A percentile compares a stretch with the other conserved stretches of the same genome.
These are phyloP conservation scores for Aureobasidium musti DNA, from an alignment of 2,329 filamentous ascomycete genomes.

Conservation along the genomic window DNA sequence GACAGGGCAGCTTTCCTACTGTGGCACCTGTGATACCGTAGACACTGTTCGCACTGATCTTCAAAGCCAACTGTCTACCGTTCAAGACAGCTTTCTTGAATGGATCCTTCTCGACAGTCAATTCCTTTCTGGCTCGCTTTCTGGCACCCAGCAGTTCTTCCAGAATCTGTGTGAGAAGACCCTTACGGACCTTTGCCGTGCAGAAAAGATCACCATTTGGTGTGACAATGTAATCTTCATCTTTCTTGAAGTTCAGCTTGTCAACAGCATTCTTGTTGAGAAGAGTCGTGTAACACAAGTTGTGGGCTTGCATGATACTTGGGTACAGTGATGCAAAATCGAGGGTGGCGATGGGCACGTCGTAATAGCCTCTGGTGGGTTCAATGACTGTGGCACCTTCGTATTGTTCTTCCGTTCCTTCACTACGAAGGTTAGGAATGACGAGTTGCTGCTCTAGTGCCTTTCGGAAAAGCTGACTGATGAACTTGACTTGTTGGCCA, in stretches of 20 bases:
- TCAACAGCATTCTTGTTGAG: conserved; percentile 77
- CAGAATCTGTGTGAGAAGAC: conserved; percentile 89
- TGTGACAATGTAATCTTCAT: conserved; percentile 94
- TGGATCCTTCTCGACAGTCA: conserved; percentile 84
- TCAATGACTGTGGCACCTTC: conserved; percentile 98
- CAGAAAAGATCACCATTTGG: conserved; percentile 94
- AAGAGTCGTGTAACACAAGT: conserved; percentile 94
- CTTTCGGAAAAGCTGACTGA: conserved; percentile 96
- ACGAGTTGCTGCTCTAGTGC: conserved; percentile 90
- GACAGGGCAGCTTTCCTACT: conserved; percentile 90
- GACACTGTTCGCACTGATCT: conserved; percentile 95
- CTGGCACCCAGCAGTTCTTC: conserved; percentile 88
- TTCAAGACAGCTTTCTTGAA: conserved; percentile 99
- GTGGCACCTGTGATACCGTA: conserved; percentile 97
- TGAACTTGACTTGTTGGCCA: conserved; percentile 95
- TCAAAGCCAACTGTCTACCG: conserved; percentile 92
- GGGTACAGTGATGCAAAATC: conserved; percentile 99
- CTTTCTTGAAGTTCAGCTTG: conserved; percentile 74
- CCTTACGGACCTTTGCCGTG: conserved; percentile 84
- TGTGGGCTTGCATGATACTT: conserved; percentile 98
- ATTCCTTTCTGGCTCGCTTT: conserved; percentile 91
- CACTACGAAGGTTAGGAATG: conserved; percentile 78
- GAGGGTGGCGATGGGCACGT: conserved; percentile 90
- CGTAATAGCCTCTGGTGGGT: conserved; percentile 88
- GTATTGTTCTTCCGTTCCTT: conserved; percentile 80